A percentile compares a stretch with the other conserved stretches of the same genome.
phyloP scores from a whole-genome alignment of 2,329 filamentous ascomycete species.

The Penicillium glabrum region DNA sequence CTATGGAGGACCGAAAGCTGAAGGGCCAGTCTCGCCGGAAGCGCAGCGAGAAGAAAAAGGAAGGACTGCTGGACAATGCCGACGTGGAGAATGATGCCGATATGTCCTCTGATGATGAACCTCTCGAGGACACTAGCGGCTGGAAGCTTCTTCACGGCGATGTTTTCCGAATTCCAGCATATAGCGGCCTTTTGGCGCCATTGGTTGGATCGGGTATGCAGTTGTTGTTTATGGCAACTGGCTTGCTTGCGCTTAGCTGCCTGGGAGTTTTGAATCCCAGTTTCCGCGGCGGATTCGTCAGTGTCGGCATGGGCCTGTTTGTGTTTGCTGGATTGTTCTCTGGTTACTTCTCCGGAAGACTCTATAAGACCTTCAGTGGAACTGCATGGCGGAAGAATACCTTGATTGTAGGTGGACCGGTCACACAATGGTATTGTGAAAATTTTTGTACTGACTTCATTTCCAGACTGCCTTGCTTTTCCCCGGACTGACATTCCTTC shows the following conservation, averaged over 20 bases:
- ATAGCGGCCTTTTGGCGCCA: slow-evolving; percentile 73
- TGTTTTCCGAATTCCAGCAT: slow-evolving; percentile 73
- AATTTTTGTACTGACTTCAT: slow-evolving; percentile 5
- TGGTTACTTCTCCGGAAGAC: slow-evolving; percentile 79
- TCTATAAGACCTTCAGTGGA: slow-evolving; percentile 82
- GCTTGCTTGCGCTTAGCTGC: slow-evolving; percentile 70
- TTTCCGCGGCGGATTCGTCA: slow-evolving; percentile 87
- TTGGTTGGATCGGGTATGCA: slow-evolving; percentile 84
- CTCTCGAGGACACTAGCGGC: slow-evolving; percentile 75
- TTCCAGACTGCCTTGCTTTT: slow-evolving; percentile 69
- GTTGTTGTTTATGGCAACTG: slow-evolving; percentile 75
- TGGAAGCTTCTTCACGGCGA: slow-evolving; percentile 91
- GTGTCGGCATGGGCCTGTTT: slow-evolving; percentile 78
- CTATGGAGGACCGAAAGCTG: slow-evolving; percentile 66
- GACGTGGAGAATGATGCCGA: slow-evolving; percentile 56
- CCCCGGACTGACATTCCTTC: slow-evolving; percentile 72
- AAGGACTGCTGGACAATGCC: slow-evolving; percentile 59
- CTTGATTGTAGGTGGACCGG: slow-evolving; percentile 51
- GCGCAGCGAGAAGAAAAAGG: slow-evolving; percentile 52
- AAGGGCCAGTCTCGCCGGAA: slow-evolving; percentile 44
- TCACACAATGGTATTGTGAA: too few species aligned
- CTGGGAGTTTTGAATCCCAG: slow-evolving; percentile 79
- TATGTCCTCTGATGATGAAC: slow-evolving; percentile 66
- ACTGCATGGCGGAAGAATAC: slow-evolving; percentile 74
- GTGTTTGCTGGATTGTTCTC: slow-evolving; percentile 81